Percentiles rank a stretch among this genome's conserved stretches.
phyloP scores from a whole-genome alignment of 164 flowering plant species.

The Saururus chinensis region DNA sequence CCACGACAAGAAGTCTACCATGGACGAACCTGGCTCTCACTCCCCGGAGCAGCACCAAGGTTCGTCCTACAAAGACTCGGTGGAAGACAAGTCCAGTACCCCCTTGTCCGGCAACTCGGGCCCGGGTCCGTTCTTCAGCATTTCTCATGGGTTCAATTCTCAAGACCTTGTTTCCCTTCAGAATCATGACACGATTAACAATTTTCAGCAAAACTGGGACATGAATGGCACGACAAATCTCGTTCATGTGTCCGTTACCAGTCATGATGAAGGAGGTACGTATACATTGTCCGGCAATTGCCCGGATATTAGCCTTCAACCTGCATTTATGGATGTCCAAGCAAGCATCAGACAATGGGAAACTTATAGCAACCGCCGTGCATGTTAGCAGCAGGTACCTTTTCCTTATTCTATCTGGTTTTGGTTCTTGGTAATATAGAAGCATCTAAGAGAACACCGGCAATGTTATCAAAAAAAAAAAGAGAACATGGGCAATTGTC shows the following conservation, averaged over 20 bases:
- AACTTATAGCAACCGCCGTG: no score
- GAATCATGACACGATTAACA: constrained; percentile 5
- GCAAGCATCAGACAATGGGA: neutral
- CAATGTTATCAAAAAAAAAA: no score
- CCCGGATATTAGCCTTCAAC: neutral
- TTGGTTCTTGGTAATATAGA: no score
- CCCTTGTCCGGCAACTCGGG: constrained; percentile 8
- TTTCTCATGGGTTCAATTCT: constrained; percentile 18
- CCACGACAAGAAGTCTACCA: constrained; percentile 14
- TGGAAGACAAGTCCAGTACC: no score
- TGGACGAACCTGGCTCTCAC: constrained; percentile 4
- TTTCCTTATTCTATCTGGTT: no score
- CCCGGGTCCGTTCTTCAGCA: constrained; percentile 11
- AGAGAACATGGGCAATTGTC: no score
- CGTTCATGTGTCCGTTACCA: no score
- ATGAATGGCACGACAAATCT: neutral
- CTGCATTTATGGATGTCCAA: neutral
- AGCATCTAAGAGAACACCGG: no score
- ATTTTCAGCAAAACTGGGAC: constrained; percentile 9
- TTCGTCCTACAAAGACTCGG: no score
- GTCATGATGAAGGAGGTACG: no score
- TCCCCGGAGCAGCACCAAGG: constrained; percentile 1
- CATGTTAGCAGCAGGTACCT: no score
- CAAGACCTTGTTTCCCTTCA: neutral
- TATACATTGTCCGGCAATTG: no score